These are phyloP conservation scores for Talaromyces sp. DNA, from an alignment of 2,329 filamentous ascomycete genomes.

Conservation along the genomic window DNA sequence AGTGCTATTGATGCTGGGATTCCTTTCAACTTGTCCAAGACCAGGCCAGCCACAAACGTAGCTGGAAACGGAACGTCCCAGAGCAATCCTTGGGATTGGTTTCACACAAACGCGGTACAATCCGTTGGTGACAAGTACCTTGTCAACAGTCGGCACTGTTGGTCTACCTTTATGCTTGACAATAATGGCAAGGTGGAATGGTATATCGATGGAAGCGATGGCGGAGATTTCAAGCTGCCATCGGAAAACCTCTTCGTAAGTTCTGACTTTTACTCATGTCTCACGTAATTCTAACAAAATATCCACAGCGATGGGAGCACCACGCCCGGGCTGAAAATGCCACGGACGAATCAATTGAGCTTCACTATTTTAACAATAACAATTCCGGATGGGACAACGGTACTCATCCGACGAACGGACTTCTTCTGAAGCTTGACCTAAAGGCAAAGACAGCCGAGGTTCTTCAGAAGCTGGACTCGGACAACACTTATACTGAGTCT, in stretches of 20 bases:
- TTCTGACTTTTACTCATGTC: background rate
- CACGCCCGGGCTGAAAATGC: background rate
- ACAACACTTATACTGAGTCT: constrained; percentile 1
- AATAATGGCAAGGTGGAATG: background rate
- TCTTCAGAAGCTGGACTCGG: constrained; percentile 1
- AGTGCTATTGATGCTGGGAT: constrained; percentile 23
- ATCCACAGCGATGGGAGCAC: constrained; percentile 9
- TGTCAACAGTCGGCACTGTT: constrained; percentile 3
- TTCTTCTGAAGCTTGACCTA: constrained; percentile 9
- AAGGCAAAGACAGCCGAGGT: constrained; percentile 3
- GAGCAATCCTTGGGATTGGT: constrained; percentile 10
- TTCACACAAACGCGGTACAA: constrained; percentile 11
- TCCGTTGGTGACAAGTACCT: constrained; percentile 12
- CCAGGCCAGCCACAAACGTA: no score
- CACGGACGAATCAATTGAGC: no score
- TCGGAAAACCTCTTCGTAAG: constrained; percentile 11
- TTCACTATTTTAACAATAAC: no score
- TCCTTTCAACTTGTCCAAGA: background rate
- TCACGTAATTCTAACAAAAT: background rate
- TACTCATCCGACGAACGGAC: constrained; percentile 5
- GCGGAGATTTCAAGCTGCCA: constrained; percentile 12
- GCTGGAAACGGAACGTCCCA: background rate
- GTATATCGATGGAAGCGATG: constrained; percentile 8
- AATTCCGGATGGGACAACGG: background rate
- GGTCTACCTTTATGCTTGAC: constrained; percentile 1